A percentile compares a stretch with the other conserved stretches of the same genome.
phyloP scores from a whole-genome alignment of 768 basidiomycete species.

The Pulveroboletus sp. region DNA sequence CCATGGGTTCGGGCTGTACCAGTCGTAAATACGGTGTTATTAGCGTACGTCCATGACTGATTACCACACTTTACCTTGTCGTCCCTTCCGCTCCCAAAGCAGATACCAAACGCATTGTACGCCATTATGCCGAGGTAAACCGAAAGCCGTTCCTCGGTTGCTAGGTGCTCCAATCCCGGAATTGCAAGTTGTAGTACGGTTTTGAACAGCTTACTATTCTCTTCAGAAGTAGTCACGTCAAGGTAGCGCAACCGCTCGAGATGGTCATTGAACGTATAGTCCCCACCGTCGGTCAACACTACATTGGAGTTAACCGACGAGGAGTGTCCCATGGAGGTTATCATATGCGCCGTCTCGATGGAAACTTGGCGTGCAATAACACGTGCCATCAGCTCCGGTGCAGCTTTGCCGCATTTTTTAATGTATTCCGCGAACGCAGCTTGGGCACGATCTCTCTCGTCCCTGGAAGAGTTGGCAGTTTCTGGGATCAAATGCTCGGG shows the following conservation, averaged over 20 bases:
- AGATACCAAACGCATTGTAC: constrained; percentile 77
- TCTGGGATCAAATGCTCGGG: constrained; percentile 40
- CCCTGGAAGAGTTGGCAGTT: constrained; percentile 30
- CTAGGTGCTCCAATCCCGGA: constrained; percentile 67
- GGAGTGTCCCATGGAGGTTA: constrained; percentile 22
- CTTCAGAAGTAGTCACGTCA: constrained; percentile 44
- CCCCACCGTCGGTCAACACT: constrained; percentile 38
- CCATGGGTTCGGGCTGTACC: constrained; percentile 45
- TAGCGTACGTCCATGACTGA: neutral
- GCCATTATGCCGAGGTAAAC: constrained; percentile 63
- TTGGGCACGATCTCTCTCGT: constrained; percentile 56
- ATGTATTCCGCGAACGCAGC: constrained; percentile 52
- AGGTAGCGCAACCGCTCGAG: constrained; percentile 69
- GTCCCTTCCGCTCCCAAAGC: constrained; percentile 58
- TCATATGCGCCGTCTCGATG: constrained; percentile 56
- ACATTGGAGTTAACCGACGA: constrained; percentile 12
- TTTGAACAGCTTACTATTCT: constrained; percentile 48
- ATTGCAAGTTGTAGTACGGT: constrained; percentile 56
- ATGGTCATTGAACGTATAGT: constrained; percentile 70
- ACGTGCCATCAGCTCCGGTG: constrained; percentile 58
- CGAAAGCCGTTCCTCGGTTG: constrained; percentile 59
- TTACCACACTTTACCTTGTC: constrained; percentile 50
- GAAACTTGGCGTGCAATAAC: constrained; percentile 71
- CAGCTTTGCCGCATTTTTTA: constrained; percentile 42
- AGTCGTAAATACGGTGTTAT: neutral